These are phyloP conservation scores for Inonotus hispidus DNA, from an alignment of 1,284 basidiomycete species.

Conservation along the genomic window DNA sequence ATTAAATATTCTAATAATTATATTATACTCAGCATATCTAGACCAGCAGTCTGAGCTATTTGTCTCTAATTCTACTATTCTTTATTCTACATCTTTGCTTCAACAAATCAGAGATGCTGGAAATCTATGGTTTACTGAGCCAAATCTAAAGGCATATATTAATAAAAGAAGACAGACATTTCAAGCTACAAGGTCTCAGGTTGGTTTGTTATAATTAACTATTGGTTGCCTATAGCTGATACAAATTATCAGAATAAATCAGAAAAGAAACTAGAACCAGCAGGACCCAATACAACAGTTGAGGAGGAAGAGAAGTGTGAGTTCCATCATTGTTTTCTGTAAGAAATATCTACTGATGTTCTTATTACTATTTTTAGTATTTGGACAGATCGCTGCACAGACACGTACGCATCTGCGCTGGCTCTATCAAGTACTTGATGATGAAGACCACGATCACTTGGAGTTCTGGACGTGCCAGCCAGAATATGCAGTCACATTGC, in stretches of 20 bases:
- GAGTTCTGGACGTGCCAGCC: not conserved
- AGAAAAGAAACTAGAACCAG: not conserved
- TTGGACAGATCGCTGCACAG: not conserved
- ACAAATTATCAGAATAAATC: not conserved
- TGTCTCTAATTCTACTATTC: too few relatives aligned
- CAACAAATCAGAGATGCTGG: not conserved
- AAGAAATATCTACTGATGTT: not conserved
- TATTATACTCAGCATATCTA: not conserved
- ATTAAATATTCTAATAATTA: not conserved
- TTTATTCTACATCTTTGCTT: not conserved
- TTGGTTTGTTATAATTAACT: not conserved
- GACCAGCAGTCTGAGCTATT: not conserved
- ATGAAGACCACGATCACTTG: not conserved
- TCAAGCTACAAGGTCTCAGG: not conserved
- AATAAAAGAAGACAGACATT: not conserved
- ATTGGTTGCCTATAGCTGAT: not conserved
- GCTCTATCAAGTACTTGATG: not conserved
- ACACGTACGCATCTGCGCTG: not conserved
- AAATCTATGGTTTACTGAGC: not conserved
- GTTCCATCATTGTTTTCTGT: not conserved
- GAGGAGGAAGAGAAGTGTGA: not conserved
- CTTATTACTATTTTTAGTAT: not conserved
- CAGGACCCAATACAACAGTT: not conserved
- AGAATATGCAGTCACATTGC: not conserved
- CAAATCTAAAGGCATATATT: not conserved